Evolutionary conservation across 495 filamentous ascomycete species (phyloP).

Genomic region (Penicillium verhagenii): DNA sequence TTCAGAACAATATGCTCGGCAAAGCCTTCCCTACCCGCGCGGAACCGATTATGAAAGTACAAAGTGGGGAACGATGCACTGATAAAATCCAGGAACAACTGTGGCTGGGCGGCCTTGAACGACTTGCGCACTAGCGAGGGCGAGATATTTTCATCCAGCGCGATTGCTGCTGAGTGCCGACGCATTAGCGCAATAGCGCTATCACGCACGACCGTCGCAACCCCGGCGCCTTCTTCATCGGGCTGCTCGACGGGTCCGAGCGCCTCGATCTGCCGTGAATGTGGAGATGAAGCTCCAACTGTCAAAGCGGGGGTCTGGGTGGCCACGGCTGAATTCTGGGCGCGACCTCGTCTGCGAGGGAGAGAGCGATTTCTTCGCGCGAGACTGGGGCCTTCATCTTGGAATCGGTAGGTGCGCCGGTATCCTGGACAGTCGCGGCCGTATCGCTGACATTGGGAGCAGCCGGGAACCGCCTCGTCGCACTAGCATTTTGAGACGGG

Average conservation of each 20-base stretch:
- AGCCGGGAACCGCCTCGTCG: conserved; percentile 34
- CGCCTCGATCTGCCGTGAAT: conserved; percentile 6
- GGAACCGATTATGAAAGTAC: conserved; percentile 34
- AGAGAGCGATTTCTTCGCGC: conserved; percentile 25
- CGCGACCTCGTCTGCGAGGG: conserved; percentile 9
- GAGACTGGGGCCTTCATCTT: conserved; percentile 37
- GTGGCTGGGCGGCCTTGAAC: conserved; percentile 22
- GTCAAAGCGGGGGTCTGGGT: conserved; percentile 1
- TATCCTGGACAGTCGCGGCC: conserved; percentile 40
- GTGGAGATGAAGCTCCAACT: not conserved
- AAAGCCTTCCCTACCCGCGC: conserved; percentile 26
- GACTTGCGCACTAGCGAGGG: conserved; percentile 27
- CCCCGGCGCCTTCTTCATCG: conserved; percentile 2
- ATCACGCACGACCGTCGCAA: conserved; percentile 24
- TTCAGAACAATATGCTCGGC: conserved; percentile 24
- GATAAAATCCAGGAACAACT: conserved; percentile 31
- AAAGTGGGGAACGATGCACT: conserved; percentile 31
- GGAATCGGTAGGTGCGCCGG: conserved; percentile 33
- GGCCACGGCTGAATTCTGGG: not conserved
- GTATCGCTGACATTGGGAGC: conserved; percentile 36
- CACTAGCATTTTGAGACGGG: conserved; percentile 17
- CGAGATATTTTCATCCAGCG: conserved; percentile 23
- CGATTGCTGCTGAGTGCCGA: conserved; percentile 12
- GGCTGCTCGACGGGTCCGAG: not conserved
- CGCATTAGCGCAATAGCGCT: conserved; percentile 31